Conservation (phyloP, 257 asterid genomes). For the Solanum sejunctum region DNA sequence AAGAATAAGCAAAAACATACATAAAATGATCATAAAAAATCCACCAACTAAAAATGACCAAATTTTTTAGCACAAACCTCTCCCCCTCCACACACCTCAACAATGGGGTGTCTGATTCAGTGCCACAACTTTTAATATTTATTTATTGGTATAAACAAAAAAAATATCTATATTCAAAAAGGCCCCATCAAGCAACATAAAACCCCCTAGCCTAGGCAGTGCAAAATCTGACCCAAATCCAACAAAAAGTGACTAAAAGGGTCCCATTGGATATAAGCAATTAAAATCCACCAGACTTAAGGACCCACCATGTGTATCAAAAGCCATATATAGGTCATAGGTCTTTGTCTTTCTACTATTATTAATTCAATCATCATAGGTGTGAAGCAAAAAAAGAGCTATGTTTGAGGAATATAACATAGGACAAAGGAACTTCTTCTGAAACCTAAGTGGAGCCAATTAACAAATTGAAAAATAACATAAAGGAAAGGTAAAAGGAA, state of each 20-base stretch:
- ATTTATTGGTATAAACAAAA: not conserved
- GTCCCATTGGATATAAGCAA: not conserved
- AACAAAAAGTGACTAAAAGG: not conserved
- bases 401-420: not conserved
- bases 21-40: not conserved
- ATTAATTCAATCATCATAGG: not conserved
- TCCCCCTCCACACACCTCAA: not conserved
- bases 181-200: conserved; percentile 3
- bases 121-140: conserved; percentile 8
- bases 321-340: not conserved
- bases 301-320: conserved; percentile 22
- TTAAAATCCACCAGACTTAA: not conserved
- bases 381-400: not conserved
- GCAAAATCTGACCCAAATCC: conserved; percentile 1
- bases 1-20: too few relatives aligned
- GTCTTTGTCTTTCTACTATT: not conserved
- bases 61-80: not conserved
- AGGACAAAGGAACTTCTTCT: not conserved
- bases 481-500: not conserved
- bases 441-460: conserved; percentile 4
- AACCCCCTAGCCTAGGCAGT: not conserved
- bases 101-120: conserved; percentile 7
- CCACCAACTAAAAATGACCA: not conserved
- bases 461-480: not conserved
- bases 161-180: not conserved